phyloP scores from a whole-genome alignment of 1,139 yeast genomes.

The Arxiozyma telluris region DNA sequence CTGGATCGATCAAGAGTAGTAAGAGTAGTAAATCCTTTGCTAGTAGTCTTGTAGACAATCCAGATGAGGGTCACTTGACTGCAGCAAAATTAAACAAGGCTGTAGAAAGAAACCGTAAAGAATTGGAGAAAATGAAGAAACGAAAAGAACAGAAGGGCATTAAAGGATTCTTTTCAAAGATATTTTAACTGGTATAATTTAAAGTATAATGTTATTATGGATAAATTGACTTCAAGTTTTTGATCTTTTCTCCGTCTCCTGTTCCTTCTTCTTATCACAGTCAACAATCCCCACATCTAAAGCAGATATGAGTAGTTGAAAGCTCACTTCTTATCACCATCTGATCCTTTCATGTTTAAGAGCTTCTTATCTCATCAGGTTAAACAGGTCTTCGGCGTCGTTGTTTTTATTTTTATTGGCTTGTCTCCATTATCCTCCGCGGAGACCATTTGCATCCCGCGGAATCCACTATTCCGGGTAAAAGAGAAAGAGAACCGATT shows the following conservation, averaged over 20 bases:
- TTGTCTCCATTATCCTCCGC: no score
- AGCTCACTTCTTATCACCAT: no score
- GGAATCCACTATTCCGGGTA: no score
- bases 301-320: no score
- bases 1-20: constrained; percentile 1
- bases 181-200: constrained; percentile 13
- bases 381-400: no score
- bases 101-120: constrained; percentile 27
- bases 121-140: constrained; percentile 23
- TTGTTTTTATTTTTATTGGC: no score
- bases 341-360: no score
- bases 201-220: not conserved
- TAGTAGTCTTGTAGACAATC: constrained; percentile 1
- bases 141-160: constrained; percentile 17
- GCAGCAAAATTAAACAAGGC: constrained; percentile 23
- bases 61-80: constrained; percentile 5
- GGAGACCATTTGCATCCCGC: no score
- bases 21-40: not conserved
- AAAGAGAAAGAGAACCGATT: no score
- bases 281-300: no score
- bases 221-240: not conserved
- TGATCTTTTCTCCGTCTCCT: not conserved
- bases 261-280: not conserved
- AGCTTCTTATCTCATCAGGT: no score
- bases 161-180: constrained; percentile 21